A percentile compares a stretch with the other conserved stretches of the same genome.
phyloP scores from a whole-genome alignment of 495 filamentous ascomycete genomes.

The Penicillium manginii region DNA sequence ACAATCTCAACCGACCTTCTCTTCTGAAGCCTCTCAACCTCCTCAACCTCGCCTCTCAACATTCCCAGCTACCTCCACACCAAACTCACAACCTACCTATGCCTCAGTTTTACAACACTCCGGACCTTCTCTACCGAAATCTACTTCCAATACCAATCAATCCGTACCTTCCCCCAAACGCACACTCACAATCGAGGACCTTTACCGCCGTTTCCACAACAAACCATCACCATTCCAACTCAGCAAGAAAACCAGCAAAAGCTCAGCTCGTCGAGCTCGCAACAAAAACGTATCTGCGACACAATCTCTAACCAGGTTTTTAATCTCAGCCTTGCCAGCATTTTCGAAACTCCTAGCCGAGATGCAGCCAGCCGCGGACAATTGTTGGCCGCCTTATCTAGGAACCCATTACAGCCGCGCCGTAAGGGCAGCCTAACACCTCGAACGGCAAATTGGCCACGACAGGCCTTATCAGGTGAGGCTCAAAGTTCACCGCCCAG shows the following conservation, averaged over 20 bases:
- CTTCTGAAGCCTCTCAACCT: slow-evolving; percentile 5
- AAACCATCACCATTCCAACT: slow-evolving; percentile 7
- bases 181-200: slow-evolving; percentile 7
- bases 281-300: no score
- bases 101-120: neutral
- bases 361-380: no score
- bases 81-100: slow-evolving; percentile 2
- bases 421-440: slow-evolving; percentile 8
- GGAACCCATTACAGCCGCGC: slow-evolving; percentile 13
- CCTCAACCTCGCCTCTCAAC: slow-evolving; percentile 5
- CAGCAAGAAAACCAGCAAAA: slow-evolving; percentile 4
- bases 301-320: no score
- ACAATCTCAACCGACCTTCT: slow-evolving; percentile 5
- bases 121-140: neutral
- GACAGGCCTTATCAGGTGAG: slow-evolving; percentile 10
- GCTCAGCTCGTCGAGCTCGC: no score
- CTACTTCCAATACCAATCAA: neutral
- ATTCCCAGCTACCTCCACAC: slow-evolving; percentile 2
- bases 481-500: no score
- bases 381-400: no score
- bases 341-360: no score
- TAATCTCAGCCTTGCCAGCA: no score
- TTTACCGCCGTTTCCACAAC: slow-evolving; percentile 11
- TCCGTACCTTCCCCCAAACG: neutral
- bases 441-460: no score